Conservation (phyloP, 2,329 filamentous ascomycete genomes). For the Coleophoma crateriformis region DNA sequence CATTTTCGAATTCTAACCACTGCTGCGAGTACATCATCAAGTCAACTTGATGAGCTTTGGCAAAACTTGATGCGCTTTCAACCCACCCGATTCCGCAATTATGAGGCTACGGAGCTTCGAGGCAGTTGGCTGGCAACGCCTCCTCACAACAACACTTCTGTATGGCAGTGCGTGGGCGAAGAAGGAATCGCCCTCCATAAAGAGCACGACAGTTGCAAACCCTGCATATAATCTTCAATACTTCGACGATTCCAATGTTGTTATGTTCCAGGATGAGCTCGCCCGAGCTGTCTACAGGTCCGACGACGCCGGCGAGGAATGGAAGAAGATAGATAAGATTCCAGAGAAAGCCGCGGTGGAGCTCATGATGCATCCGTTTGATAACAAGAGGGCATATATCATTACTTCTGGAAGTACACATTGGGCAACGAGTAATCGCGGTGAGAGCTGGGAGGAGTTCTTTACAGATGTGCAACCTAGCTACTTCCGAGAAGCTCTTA, state of each 20-base stretch:
- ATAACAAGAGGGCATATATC: slow-evolving; percentile 74
- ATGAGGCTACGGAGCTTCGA: slow-evolving; percentile 24
- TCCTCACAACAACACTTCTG: slow-evolving; percentile 22
- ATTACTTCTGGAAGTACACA: slow-evolving; percentile 65
- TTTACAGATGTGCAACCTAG: slow-evolving; percentile 53
- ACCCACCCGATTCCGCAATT: slow-evolving; percentile 15
- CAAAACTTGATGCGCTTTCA: slow-evolving; percentile 24
- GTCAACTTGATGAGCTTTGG: slow-evolving; percentile 14
- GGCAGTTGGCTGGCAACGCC: slow-evolving; percentile 21
- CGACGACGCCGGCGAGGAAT: slow-evolving; percentile 71
- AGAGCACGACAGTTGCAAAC: slow-evolving; percentile 58
- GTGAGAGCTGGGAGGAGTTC: slow-evolving; percentile 76
- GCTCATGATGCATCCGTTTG: slow-evolving; percentile 72
- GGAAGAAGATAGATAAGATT: slow-evolving; percentile 62
- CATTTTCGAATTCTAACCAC: not conserved
- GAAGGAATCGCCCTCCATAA: slow-evolving; percentile 53
- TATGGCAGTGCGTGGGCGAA: slow-evolving; percentile 19
- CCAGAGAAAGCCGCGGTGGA: slow-evolving; percentile 56
- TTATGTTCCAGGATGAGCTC: slow-evolving; percentile 66
- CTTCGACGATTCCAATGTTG: slow-evolving; percentile 81
- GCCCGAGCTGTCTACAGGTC: slow-evolving; percentile 70
- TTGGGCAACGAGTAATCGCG: slow-evolving; percentile 79
- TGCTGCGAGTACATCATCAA: slow-evolving; percentile 1
- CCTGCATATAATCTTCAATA: slow-evolving; percentile 67
- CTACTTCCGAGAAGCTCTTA: slow-evolving; percentile 50